These are phyloP conservation scores for Mantamonas sphyraenae DNA, from an alignment of 78 protist genomes.

Conservation along the genomic window DNA sequence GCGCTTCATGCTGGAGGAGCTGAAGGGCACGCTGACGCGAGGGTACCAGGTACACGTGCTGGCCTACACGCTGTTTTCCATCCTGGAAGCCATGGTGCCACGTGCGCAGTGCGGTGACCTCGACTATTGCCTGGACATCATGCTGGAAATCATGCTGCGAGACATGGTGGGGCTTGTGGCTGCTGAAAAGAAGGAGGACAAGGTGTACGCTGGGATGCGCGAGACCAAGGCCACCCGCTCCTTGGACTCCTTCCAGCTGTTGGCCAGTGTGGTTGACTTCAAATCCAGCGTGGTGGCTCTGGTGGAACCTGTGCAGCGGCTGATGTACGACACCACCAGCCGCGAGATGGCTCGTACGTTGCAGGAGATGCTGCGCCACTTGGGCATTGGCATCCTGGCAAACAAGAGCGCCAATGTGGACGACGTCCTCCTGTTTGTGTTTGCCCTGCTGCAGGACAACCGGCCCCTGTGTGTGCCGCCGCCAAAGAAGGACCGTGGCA, in stretches of 20 bases:
- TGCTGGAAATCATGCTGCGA: neutral
- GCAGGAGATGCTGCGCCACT: too few species aligned
- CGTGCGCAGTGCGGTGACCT: neutral
- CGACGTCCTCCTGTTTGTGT: too few species aligned
- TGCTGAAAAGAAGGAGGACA: conserved; percentile 3
- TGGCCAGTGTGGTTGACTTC: neutral
- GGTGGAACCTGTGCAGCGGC: neutral
- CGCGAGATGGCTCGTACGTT: too few species aligned
- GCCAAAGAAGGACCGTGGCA: too few species aligned
- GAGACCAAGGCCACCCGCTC: neutral
- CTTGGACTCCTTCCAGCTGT: neutral
- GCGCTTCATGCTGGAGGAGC: conserved; percentile 2
- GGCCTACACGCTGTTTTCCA: neutral
- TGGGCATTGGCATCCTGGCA: too few species aligned
- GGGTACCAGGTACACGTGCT: conserved; percentile 9
- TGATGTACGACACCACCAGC: neutral
- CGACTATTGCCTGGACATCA: neutral
- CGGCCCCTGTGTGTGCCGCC: too few species aligned
- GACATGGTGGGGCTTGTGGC: conserved; percentile 6
- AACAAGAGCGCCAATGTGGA: too few species aligned
- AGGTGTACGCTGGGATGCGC: neutral
- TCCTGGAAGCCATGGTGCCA: neutral
- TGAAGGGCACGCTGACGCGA: neutral
- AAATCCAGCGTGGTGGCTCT: neutral
- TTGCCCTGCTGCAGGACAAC: too few species aligned